Conservation (phyloP, 768 basidiomycete species). For the Leucocoprinus sp. region DNA sequence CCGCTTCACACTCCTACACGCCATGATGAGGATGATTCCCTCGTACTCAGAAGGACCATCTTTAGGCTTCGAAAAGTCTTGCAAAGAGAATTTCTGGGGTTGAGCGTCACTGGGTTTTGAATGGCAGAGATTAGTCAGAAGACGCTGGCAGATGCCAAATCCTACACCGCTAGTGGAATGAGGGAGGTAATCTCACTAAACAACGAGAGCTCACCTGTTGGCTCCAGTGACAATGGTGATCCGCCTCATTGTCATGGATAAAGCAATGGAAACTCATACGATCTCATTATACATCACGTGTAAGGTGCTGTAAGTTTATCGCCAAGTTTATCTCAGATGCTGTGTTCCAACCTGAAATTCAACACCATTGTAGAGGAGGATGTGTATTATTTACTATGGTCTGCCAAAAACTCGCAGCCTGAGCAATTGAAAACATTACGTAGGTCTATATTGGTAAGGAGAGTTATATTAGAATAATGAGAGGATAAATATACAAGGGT, state of each 20-base stretch:
- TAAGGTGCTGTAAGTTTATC: too few relatives aligned
- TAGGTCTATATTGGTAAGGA: too few relatives aligned
- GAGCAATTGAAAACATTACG: too few relatives aligned
- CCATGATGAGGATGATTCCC: constrained; percentile 70
- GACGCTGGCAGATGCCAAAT: constrained; percentile 73
- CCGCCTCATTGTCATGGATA: constrained; percentile 26
- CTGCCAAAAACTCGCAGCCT: too few relatives aligned
- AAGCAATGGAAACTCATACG: constrained; percentile 11
- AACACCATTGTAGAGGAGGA: too few relatives aligned
- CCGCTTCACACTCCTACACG: constrained; percentile 60
- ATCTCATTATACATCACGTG: constrained; percentile 9
- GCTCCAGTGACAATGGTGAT: constrained; percentile 65
- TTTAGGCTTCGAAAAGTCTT: constrained; percentile 23
- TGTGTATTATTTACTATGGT: too few relatives aligned
- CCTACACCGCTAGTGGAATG: constrained; percentile 59
- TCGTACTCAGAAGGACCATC: constrained; percentile 24
- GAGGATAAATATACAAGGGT: too few relatives aligned
- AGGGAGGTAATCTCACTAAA: neutral
- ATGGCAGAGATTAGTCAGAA: constrained; percentile 60
- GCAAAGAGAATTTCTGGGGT: constrained; percentile 24
- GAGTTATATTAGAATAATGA: too few relatives aligned
- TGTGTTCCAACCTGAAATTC: too few relatives aligned
- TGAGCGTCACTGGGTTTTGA: constrained; percentile 40
- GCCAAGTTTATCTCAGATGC: too few relatives aligned
- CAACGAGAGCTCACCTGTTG: constrained; percentile 41